Conservation (phyloP, 164 flowering plant species). For the Vitis rotundifolia region DNA sequence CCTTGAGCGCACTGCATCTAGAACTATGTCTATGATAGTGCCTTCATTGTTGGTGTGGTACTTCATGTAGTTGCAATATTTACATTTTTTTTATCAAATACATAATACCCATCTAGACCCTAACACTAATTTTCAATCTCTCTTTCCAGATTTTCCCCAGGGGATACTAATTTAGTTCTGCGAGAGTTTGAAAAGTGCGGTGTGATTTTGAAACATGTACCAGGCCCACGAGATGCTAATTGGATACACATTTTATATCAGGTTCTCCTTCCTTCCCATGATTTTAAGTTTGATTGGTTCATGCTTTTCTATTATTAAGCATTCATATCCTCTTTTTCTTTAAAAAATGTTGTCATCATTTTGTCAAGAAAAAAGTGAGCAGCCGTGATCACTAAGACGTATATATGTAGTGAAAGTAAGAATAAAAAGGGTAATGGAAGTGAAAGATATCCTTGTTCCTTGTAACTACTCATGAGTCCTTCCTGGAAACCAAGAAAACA, state of each 20-base stretch:
- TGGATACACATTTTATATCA: conserved; percentile 97
- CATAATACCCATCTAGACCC: background rate
- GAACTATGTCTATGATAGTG: background rate
- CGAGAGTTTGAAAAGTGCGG: conserved; percentile 98
- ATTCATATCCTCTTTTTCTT: background rate
- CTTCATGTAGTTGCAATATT: no score
- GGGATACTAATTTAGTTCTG: conserved; percentile 82
- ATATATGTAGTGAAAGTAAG: no score
- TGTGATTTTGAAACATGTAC: conserved; percentile 75
- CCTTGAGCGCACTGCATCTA: no score
- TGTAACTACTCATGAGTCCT: no score
- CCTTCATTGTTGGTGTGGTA: background rate
- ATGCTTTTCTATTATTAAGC: background rate
- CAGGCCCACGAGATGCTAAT: conserved; percentile 92
- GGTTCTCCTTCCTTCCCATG: conserved; percentile 42
- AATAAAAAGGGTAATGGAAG: no score
- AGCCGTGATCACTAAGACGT: no score
- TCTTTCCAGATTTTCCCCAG: conserved; percentile 70
- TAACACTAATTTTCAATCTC: conserved; percentile 3
- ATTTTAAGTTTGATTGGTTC: background rate
- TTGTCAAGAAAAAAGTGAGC: background rate
- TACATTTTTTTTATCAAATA: background rate
- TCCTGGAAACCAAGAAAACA: no score
- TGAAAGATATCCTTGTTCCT: no score
- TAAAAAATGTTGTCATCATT: background rate